A percentile compares a stretch with the other conserved stretches of the same genome.
Conservation (phyloP, 805 yeast species). For the Starmerella potacharoeniae region DNA sequence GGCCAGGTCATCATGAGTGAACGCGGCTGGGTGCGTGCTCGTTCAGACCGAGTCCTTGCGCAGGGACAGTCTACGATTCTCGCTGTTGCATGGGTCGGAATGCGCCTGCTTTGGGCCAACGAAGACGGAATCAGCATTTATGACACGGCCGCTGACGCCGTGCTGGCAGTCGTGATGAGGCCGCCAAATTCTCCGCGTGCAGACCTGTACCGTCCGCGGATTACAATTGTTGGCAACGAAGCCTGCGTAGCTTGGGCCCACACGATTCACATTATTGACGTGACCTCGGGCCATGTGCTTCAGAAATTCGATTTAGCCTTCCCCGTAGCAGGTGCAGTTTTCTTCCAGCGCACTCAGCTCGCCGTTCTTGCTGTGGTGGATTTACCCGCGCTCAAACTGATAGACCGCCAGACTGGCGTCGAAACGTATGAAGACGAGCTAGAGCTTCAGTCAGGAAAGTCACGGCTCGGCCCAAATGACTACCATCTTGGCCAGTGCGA, state of each 20-base stretch:
- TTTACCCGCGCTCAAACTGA: constrained; percentile 57
- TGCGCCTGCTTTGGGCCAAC: constrained; percentile 69
- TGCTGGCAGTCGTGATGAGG: constrained; percentile 42
- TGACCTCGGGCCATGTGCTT: constrained; percentile 7
- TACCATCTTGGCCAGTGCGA: constrained; percentile 31
- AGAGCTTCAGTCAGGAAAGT: constrained; percentile 41
- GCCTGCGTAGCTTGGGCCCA: constrained; percentile 74
- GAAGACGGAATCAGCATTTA: constrained; percentile 66
- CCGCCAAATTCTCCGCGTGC: constrained; percentile 51
- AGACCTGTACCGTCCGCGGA: constrained; percentile 75
- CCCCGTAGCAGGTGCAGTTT: constrained; percentile 14
- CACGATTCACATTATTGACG: constrained; percentile 53
- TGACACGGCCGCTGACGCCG: constrained; percentile 41
- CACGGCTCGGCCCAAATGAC: constrained; percentile 65
- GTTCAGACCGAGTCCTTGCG: constrained; percentile 56
- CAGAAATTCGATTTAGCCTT: neutral
- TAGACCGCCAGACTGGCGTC: constrained; percentile 54
- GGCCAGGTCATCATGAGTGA: constrained; percentile 69
- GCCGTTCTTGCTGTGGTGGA: constrained; percentile 12
- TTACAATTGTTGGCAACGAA: constrained; percentile 46
- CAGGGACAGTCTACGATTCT: constrained; percentile 40
- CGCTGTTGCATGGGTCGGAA: constrained; percentile 46
- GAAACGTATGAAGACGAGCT: constrained; percentile 74
- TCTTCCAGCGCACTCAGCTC: constrained; percentile 8
- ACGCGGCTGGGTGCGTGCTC: constrained; percentile 76